A percentile compares a stretch with the other conserved stretches of the same genome.
These are phyloP conservation scores for Fonsecaea nubica DNA, from an alignment of 2,329 filamentous ascomycete genomes.

Conservation along the genomic window DNA sequence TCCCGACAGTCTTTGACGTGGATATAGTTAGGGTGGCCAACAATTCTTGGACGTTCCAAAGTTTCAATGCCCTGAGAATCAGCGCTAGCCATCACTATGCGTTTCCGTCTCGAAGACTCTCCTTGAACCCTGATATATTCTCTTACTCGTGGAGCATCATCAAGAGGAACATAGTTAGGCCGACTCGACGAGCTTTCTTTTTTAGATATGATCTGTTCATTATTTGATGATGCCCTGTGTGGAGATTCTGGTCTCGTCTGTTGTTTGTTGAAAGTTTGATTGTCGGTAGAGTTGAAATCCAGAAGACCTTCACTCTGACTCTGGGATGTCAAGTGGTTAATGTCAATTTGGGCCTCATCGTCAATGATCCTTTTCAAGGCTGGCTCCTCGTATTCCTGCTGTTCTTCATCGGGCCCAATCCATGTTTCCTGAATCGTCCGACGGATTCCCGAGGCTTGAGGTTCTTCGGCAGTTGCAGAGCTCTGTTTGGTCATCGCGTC, in stretches of 20 bases:
- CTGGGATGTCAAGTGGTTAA: not conserved
- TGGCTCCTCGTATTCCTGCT: constrained; percentile 1
- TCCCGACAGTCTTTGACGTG: not conserved
- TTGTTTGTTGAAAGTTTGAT: not conserved
- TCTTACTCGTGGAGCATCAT: not conserved
- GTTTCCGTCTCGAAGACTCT: not conserved
- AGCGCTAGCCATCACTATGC: not conserved
- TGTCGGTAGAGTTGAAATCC: not conserved
- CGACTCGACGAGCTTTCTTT: constrained; percentile 1
- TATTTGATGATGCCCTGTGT: not conserved
- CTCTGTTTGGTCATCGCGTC: not conserved
- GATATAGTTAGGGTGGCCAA: not conserved
- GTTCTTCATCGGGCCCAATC: not conserved
- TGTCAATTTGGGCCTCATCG: not conserved
- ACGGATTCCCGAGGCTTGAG: not conserved
- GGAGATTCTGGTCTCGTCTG: not conserved
- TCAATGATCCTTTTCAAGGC: not conserved
- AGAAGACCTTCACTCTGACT: not conserved
- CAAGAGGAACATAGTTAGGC: not conserved
- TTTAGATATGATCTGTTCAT: not conserved
- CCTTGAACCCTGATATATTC: not conserved
- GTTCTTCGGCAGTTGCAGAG: not conserved
- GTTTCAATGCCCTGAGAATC: constrained; percentile 1
- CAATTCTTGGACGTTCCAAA: constrained; percentile 4
- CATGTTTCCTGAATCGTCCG: not conserved